phyloP scores from a whole-genome alignment of 148 eudicot species.

The Nepenthes mirabilis region DNA sequence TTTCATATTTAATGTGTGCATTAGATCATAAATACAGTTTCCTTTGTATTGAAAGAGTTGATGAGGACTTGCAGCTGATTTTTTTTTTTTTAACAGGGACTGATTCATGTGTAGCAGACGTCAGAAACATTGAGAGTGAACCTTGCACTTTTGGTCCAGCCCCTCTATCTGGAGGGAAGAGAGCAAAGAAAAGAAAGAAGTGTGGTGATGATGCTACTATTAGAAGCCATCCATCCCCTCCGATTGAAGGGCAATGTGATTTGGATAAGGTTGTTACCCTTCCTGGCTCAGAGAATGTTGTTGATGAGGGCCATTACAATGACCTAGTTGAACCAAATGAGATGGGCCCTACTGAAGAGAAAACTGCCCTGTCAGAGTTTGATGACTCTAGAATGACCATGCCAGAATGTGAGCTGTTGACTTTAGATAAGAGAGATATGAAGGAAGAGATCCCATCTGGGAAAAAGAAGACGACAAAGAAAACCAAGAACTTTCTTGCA shows the following conservation, averaged over 20 bases:
- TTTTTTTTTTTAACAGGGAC: not conserved
- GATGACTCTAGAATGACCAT: not conserved
- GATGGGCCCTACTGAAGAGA: conserved; percentile 2
- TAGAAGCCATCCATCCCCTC: conserved; percentile 8
- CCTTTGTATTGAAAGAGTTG: no score
- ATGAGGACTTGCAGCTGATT: no score
- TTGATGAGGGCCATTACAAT: not conserved
- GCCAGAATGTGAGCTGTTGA: not conserved
- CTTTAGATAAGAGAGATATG: not conserved
- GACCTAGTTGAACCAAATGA: conserved; percentile 5
- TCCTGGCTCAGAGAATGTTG: not conserved
- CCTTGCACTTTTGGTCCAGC: conserved; percentile 10
- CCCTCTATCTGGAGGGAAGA: conserved; percentile 11
- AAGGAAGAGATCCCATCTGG: conserved; percentile 6
- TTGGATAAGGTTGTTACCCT: conserved; percentile 1
- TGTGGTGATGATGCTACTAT: conserved; percentile 9
- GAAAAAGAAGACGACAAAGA: conserved; percentile 26
- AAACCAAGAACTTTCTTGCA: conserved; percentile 19
- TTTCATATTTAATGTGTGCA: no score
- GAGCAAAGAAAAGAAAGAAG: conserved; percentile 17
- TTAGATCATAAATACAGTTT: no score
- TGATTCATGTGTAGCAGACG: conserved; percentile 2
- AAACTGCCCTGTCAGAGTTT: not conserved
- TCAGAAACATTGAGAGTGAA: conserved; percentile 13
- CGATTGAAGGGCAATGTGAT: conserved; percentile 5